A percentile compares a stretch with the other conserved stretches of the same genome.
phyloP scores from a whole-genome alignment of 208 protist species.

The Perkinsela sp. region DNA sequence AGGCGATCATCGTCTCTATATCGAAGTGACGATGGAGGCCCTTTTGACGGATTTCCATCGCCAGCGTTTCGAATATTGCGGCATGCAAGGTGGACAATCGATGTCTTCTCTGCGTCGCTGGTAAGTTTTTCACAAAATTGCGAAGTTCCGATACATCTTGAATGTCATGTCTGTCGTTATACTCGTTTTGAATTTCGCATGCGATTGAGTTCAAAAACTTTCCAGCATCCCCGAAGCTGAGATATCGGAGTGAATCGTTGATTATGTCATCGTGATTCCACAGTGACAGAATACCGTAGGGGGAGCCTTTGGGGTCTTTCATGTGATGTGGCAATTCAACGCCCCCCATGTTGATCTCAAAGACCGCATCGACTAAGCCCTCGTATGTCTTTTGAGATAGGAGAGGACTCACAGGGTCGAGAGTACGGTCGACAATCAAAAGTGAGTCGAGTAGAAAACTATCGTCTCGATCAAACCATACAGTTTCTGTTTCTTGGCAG shows the following conservation, averaged over 20 bases:
- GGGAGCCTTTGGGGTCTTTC: background rate
- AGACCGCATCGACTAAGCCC: slow-evolving; percentile 52
- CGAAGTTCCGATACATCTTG: slow-evolving; percentile 42
- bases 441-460: slow-evolving; percentile 26
- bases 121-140: slow-evolving; percentile 9
- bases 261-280: slow-evolving; percentile 24
- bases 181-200: slow-evolving; percentile 42
- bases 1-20: background rate
- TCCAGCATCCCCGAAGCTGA: slow-evolving; percentile 31
- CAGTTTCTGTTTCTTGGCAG: slow-evolving; percentile 21
- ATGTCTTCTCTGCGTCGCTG: slow-evolving; percentile 2
- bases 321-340: slow-evolving; percentile 26
- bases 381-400: slow-evolving; percentile 64
- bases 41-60: background rate
- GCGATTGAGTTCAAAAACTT: slow-evolving; percentile 41
- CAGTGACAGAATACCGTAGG: slow-evolving; percentile 7
- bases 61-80: background rate
- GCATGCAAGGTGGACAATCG: background rate
- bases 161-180: slow-evolving; percentile 42
- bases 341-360: slow-evolving; percentile 18
- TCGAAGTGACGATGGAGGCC: background rate
- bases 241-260: slow-evolving; percentile 40
- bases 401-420: slow-evolving; percentile 43
- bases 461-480: slow-evolving; percentile 14
- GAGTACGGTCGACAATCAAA: slow-evolving; percentile 33